Evolutionary conservation across 2,329 filamentous ascomycete species (phyloP), one percentile per base, ranked within the genome.

Genomic region (Fusarium xyrophilum): DNA sequence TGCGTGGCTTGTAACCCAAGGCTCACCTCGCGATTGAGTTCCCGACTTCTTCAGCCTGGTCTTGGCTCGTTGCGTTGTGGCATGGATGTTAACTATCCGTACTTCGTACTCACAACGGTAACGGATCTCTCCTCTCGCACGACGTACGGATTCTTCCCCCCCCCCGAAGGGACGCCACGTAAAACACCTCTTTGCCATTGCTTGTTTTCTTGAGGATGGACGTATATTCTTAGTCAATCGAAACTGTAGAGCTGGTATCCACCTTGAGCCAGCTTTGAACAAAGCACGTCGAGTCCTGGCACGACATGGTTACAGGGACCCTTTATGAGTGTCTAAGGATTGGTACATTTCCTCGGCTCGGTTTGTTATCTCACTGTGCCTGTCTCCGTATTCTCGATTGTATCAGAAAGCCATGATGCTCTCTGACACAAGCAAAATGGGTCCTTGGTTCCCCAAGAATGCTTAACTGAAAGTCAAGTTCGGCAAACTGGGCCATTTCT

Each of bases 401-500:
- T 32, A 13, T 32, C 30, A 32, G 30, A 32, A 32, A 14, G 30
- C 30, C 13, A 14, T 14, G 7, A 7, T 14, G 13, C 33, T 53
- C 56, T 53, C 46, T 59, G 38, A 38, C 14, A 15, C 23, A 30
- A 55, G 47, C 27, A n/a, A 35, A n/a, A 63, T 58, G 60, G 67
- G 54, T 60, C 54, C 48, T 40, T 25, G 19, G 10, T 6, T 43
- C 43, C 43, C 35, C 42, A 53, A 51, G 27, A 38, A 55, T 68
- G 67, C 67, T 70, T 69, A 61, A 61, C 51, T 58, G 33, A 69
- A 70, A 69, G 67, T 63, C 55, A 68, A 69, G 67, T 48, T 43
- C 36, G 25, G 42, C 43, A 67, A 68, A 67, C 48, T 64, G 59
- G 59, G 57, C 42, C 17, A 8, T 43, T 43, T 43, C 21, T 25